A percentile compares a stretch with the other conserved stretches of the same genome.
Evolutionary conservation across 768 basidiomycete species (phyloP).

Genomic region (Lepiota subincarnata): DNA sequence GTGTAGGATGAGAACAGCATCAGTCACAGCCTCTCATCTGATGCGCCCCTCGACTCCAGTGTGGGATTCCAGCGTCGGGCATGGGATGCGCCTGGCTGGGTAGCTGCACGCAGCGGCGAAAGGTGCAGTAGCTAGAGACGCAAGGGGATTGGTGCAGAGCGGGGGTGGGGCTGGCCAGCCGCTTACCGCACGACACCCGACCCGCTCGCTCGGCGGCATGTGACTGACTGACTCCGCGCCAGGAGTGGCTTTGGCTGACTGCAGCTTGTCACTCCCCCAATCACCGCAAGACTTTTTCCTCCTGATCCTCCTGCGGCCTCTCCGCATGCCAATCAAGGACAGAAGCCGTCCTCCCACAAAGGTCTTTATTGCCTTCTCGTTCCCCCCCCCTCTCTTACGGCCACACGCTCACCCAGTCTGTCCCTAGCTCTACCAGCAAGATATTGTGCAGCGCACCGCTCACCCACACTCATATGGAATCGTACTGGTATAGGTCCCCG

Average conservation of each 20-base stretch:
- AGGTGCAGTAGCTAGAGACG: not conserved
- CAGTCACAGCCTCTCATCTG: not conserved
- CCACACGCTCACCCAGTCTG: not conserved
- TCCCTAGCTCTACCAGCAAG: slow-evolving; percentile 60
- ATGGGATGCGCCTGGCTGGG: no score
- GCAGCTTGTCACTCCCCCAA: not conserved
- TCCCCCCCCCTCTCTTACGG: not conserved
- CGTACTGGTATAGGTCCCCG: slow-evolving; percentile 52
- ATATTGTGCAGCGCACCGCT: slow-evolving; percentile 51
- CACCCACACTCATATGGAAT: slow-evolving; percentile 47
- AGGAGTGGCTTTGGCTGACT: not conserved
- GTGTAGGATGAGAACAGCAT: not conserved
- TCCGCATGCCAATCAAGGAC: slow-evolving; percentile 8
- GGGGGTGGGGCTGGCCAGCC: not conserved
- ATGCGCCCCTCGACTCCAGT: not conserved
- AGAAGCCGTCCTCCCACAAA: not conserved
- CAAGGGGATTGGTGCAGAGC: not conserved
- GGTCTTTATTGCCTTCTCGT: not conserved
- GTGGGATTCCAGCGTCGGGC: no score
- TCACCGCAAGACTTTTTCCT: not conserved
- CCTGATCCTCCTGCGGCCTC: not conserved
- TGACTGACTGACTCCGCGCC: slow-evolving; percentile 8
- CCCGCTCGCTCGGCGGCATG: slow-evolving; percentile 8
- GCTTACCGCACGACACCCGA: not conserved
- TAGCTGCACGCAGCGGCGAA: no score